phyloP scores from a whole-genome alignment of 1,284 basidiomycete species.

The Cronartium quercuum region DNA sequence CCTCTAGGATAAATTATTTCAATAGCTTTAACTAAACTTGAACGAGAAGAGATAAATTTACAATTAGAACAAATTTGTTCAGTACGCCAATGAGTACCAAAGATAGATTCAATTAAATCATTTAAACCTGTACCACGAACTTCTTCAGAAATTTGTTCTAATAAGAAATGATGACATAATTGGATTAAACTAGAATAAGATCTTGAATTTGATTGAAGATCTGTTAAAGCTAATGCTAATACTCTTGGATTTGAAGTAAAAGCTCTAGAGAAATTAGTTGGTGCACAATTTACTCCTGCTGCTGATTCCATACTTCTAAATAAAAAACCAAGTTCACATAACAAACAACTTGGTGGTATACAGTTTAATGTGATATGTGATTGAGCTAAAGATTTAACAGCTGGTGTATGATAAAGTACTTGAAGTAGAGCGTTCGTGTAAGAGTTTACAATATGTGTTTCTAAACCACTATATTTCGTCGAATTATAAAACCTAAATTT shows the following conservation, averaged over 20 bases:
- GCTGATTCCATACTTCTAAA: slow-evolving; percentile 95
- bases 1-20: slow-evolving; percentile 81
- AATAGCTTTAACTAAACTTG: slow-evolving; percentile 74
- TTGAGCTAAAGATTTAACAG: slow-evolving; percentile 75
- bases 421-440: slow-evolving; percentile 93
- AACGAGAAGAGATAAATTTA: slow-evolving; percentile 69
- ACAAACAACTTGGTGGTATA: slow-evolving; percentile 76
- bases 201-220: slow-evolving; percentile 61
- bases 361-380: slow-evolving; percentile 86
- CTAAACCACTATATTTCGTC: slow-evolving; percentile 82
- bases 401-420: slow-evolving; percentile 73
- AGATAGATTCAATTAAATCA: slow-evolving; percentile 41
- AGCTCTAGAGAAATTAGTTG: slow-evolving; percentile 91
- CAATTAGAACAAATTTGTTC: slow-evolving; percentile 67
- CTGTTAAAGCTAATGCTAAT: slow-evolving; percentile 79
- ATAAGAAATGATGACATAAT: slow-evolving; percentile 84
- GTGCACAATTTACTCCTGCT: slow-evolving; percentile 85
- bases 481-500: slow-evolving; percentile 89
- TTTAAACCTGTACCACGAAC: slow-evolving; percentile 42
- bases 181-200: slow-evolving; percentile 81
- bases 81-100: slow-evolving; percentile 49
- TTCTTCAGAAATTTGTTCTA: slow-evolving; percentile 70
- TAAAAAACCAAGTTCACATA: slow-evolving; percentile 93
- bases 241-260: slow-evolving; percentile 70
- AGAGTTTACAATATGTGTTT: slow-evolving; percentile 94